These are phyloP conservation scores for Podospora conica DNA, from an alignment of 495 filamentous ascomycete species.

Conservation along the genomic window DNA sequence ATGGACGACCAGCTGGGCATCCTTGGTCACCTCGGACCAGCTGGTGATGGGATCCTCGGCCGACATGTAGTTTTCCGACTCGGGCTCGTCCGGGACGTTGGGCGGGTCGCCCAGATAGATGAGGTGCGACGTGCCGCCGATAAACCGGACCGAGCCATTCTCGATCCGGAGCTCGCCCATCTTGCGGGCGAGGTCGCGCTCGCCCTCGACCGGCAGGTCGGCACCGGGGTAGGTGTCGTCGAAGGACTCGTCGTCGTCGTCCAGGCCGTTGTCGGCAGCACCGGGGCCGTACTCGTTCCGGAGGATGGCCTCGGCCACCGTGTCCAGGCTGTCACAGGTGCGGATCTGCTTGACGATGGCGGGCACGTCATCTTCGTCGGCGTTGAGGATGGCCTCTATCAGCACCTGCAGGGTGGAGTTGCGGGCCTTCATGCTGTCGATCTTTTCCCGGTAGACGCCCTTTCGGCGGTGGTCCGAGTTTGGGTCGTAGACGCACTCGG, in stretches of 20 bases:
- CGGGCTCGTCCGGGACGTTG: constrained; percentile 42
- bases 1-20: constrained; percentile 73
- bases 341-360: constrained; percentile 81
- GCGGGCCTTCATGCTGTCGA: constrained; percentile 78
- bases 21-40: constrained; percentile 83
- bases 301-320: constrained; percentile 75
- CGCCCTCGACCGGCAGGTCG: constrained; percentile 57
- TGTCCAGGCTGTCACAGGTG: constrained; percentile 84
- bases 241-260: constrained; percentile 16
- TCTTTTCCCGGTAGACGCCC: constrained; percentile 92
- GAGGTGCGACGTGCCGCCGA: constrained; percentile 91
- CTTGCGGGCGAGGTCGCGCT: constrained; percentile 81
- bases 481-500: constrained; percentile 88
- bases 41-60: constrained; percentile 63
- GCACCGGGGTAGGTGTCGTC: constrained; percentile 32
- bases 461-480: constrained; percentile 94
- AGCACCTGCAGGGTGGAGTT: constrained; percentile 87
- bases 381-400: constrained; percentile 88
- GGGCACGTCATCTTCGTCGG: constrained; percentile 73
- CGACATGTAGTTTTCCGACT: constrained; percentile 41
- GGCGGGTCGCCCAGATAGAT: constrained; percentile 65
- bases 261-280: constrained; percentile 40
- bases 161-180: constrained; percentile 86
- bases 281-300: constrained; percentile 25
- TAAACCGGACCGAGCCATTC: constrained; percentile 85